Base-by-base conservation (phyloP, 495 filamentous ascomycete species). In the Pyrenula massariospora region DNA sequence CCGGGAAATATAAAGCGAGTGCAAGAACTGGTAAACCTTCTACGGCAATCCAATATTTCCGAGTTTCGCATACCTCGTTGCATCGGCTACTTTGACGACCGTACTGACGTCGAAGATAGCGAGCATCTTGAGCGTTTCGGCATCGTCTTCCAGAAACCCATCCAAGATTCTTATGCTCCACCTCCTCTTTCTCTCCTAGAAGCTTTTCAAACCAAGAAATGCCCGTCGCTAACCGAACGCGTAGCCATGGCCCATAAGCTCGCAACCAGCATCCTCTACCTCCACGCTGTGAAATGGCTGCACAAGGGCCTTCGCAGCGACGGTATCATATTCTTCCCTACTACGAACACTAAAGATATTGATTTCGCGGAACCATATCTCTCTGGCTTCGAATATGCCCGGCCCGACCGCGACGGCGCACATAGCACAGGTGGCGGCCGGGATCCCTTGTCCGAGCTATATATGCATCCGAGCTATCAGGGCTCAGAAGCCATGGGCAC, bases 261-360 rank as follows among this genome's bases (percentile, higher is more conserved):
- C 21, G 52, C 50, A 21, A 50, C 49, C 2, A 57, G 42, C n/a
- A 22, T 62, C 3, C 25, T 57, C 10, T 63, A 63, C 48, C 65
- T 84, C 0, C 79, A 84, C 53, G 68, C 75, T 0, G 74, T 80
- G 1, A 75, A 78, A 53, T 84, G 77, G 79, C 62, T 82, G 23
- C 80, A 82, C 67, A 84, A 83, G 62, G 75, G 76, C 2, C 61
- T 84, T 0, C 72, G 77, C 23, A 74, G 70, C 52, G 66, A 76
- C 31, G 80, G 78, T 56, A 69, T 83, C 48, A 54, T 82, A 15
- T 80, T 83, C 63, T 69, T 82, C 58, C 61, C 68, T 21, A 63
- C 66, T 56, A 60, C 63, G 12, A 57, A 59, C n/a, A 52, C 56
- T 59, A 63, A 57, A 72, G 63, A 67, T 62, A 61, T 62, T 47